Evolutionary conservation across 495 filamentous ascomycete species (phyloP).

Genomic region (Penicillium odoratum): DNA sequence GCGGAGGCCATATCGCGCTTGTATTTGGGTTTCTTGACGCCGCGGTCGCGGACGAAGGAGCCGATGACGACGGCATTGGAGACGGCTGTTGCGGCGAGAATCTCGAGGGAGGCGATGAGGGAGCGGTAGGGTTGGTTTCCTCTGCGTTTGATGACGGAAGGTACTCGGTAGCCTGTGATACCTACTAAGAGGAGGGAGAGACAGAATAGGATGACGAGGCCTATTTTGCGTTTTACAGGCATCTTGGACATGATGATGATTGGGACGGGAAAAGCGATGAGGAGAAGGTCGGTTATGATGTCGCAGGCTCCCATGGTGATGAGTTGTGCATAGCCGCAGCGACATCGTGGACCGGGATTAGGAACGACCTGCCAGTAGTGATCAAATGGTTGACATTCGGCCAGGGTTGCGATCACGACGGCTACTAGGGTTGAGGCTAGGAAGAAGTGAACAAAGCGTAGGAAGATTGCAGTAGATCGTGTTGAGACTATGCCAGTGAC

Average conservation of each 20-base stretch:
- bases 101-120: constrained; percentile 74
- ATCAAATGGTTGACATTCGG: constrained; percentile 80
- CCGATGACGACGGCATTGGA: constrained; percentile 79
- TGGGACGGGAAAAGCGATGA: constrained; percentile 85
- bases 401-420: constrained; percentile 75
- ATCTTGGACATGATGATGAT: constrained; percentile 76
- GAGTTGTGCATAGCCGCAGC: constrained; percentile 80
- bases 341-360: constrained; percentile 81
- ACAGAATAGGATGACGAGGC: constrained; percentile 72
- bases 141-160: constrained; percentile 60
- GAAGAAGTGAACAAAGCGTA: constrained; percentile 70
- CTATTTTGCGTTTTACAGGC: constrained; percentile 62
- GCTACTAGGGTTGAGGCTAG: constrained; percentile 74
- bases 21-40: constrained; percentile 76
- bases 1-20: constrained; percentile 54
- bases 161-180: constrained; percentile 75
- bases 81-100: constrained; percentile 72
- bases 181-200: constrained; percentile 75
- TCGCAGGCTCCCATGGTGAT: constrained; percentile 85
- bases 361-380: constrained; percentile 93
- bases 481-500: constrained; percentile 70
- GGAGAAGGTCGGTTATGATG: constrained; percentile 81
- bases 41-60: constrained; percentile 76
- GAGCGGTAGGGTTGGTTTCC: constrained; percentile 74
- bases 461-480: constrained; percentile 61